Evolutionary conservation across 2,329 filamentous ascomycete species (phyloP).

Genomic region (Coniochaeta hoffmannii): DNA sequence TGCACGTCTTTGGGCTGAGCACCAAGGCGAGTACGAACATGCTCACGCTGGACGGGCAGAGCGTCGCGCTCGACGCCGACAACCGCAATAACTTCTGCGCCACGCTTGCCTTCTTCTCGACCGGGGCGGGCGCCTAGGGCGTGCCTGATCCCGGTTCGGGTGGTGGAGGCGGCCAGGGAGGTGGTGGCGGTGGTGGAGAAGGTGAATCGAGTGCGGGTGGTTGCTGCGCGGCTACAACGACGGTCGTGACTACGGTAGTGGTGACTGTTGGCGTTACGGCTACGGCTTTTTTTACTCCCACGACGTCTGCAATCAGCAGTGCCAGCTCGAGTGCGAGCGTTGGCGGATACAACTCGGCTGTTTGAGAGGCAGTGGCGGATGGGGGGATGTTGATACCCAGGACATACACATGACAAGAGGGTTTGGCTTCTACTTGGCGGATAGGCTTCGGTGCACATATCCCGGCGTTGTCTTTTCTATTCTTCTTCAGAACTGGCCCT

Average conservation of each 20-base stretch:
- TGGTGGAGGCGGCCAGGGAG: constrained; percentile 1
- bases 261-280: not conserved
- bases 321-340: not conserved
- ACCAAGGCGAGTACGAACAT: constrained; percentile 72
- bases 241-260: not conserved
- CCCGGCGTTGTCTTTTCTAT: not conserved
- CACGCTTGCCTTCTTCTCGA: constrained; percentile 45
- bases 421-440: not conserved
- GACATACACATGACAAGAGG: no score
- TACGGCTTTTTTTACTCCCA: not conserved
- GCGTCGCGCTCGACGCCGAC: constrained; percentile 46
- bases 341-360: not conserved
- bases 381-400: not conserved
- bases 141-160: constrained; percentile 4
- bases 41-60: constrained; percentile 54
- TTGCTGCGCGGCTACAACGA: not conserved
- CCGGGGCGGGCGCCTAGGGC: constrained; percentile 12
- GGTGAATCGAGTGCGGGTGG: no score
- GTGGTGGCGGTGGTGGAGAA: not conserved
- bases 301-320: not conserved
- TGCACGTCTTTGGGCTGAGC: constrained; percentile 61
- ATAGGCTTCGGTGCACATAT: not conserved
- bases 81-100: constrained; percentile 61
- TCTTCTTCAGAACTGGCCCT: not conserved
- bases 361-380: not conserved